Percentiles rank a stretch among this genome's conserved stretches.
These are phyloP conservation scores for Candida caryicola DNA, from an alignment of 805 yeast species.

Conservation along the genomic window DNA sequence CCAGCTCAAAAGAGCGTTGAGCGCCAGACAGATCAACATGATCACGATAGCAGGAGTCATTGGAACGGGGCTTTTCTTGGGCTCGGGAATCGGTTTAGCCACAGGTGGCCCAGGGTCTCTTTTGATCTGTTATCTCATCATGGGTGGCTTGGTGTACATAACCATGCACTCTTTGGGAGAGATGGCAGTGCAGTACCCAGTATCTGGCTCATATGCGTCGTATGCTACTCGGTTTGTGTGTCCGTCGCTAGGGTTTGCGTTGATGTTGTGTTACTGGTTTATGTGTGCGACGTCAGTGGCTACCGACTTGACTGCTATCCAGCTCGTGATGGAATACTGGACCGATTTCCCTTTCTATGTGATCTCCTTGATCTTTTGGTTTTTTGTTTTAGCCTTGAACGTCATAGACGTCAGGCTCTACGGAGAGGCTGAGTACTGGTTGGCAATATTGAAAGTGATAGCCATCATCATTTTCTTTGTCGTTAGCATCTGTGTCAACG, in stretches of 20 bases:
- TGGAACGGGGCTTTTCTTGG: constrained; percentile 34
- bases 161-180: constrained; percentile 56
- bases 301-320: constrained; percentile 46
- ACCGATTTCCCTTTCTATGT: constrained; percentile 49
- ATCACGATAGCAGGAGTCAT: constrained; percentile 37
- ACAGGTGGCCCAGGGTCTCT: constrained; percentile 33
- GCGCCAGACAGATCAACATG: constrained; percentile 29
- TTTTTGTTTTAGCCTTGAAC: constrained; percentile 42
- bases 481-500: constrained; percentile 53
- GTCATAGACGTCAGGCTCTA: constrained; percentile 38
- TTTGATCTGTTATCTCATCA: constrained; percentile 32
- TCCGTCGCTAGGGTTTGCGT: constrained; percentile 51
- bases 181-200: constrained; percentile 54
- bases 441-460: constrained; percentile 42
- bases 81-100: constrained; percentile 30
- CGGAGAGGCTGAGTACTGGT: constrained; percentile 41
- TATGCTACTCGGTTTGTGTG: constrained; percentile 51
- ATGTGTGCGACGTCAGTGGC: constrained; percentile 50
- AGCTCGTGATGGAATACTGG: constrained; percentile 47
- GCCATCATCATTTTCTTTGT: constrained; percentile 57
- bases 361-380: constrained; percentile 53
- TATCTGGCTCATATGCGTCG: constrained; percentile 52
- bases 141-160: constrained; percentile 45
- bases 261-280: constrained; percentile 49
- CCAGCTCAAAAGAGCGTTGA: constrained; percentile 10